Base-by-base conservation (phyloP, 2,329 filamentous ascomycete species). In the Xylariales sp. region DNA sequence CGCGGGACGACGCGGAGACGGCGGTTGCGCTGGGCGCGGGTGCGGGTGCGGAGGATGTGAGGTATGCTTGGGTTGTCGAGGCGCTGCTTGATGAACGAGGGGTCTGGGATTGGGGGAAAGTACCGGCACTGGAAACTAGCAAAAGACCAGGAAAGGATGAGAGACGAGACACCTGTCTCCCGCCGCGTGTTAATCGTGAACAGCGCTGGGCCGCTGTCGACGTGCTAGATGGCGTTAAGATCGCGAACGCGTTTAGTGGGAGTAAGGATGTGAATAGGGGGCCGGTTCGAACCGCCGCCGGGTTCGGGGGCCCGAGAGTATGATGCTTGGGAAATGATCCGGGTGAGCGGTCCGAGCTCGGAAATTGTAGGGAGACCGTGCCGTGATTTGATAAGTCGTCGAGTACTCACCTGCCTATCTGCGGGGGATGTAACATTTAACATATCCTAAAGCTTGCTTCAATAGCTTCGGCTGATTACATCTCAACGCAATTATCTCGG, bases 201-300 rank as follows among this genome's bases (percentile, higher is more conserved):
- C 83, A 86, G 80, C 80, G 83, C 49, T 89, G 87, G 87, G 81
- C 79, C 0, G 81, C 81, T 2, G 81, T 89, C 7, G 81, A 83
- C 34, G 74, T 86, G 10, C 72, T 74, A 2, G 75, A 74, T 9
- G 75, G 75, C 2, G 79, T 79, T 6, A 78, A 76, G 63, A 65
- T 87, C 39, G 77, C 81, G 18, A 76, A 82, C 71, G 81, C 79
- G 3, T 81, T 85, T 69, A 64, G 52, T 23, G 32, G 16, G 14
- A 36, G 30, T 1, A 2, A 9, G 23, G 3, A 39, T 18, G 43
- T 46, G 28, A 53, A 50, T n/a, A 64, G 62, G 34, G 76, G 76
- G 6, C 67, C 69, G 12, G 55, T 78, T 12, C 69, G 73, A 12
- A 36, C 78, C 6, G 77, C 71, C 32, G 78, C 71, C 67, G 78